A percentile compares a stretch with the other conserved stretches of the same genome.
These are phyloP conservation scores for Ehretia macrophylla DNA, from an alignment of 257 asterid genomes.

Conservation along the genomic window DNA sequence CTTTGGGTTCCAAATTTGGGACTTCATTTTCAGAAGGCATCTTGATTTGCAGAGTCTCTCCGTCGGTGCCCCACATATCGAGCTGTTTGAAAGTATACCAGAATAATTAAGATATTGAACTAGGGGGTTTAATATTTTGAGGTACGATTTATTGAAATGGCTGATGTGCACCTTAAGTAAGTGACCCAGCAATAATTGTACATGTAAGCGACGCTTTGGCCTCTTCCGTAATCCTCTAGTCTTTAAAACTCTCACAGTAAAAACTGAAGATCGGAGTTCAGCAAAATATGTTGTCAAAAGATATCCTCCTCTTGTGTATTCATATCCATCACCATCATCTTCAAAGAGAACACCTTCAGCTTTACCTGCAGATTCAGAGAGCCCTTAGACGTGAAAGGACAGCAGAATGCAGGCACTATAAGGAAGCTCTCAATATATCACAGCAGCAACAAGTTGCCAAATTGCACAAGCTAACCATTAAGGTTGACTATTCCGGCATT, in stretches of 20 bases:
- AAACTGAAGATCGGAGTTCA: slow-evolving; percentile 58
- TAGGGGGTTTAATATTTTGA: slow-evolving; percentile 3
- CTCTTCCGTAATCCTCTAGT: slow-evolving; percentile 82
- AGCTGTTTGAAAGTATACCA: slow-evolving; percentile 38
- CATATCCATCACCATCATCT: slow-evolving; percentile 95
- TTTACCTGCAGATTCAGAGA: slow-evolving; percentile 52
- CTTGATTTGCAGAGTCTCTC: slow-evolving; percentile 55
- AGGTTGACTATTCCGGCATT: too few relatives aligned
- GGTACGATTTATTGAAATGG: slow-evolving; percentile 5
- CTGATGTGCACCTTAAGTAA: slow-evolving; percentile 61
- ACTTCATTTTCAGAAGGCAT: slow-evolving; percentile 68
- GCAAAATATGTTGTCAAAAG: slow-evolving; percentile 84
- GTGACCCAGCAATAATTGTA: slow-evolving; percentile 64
- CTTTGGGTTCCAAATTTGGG: slow-evolving; percentile 41
- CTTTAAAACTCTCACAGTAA: slow-evolving; percentile 60
- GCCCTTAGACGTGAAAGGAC: slow-evolving; percentile 1
- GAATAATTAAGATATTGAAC: slow-evolving; percentile 11
- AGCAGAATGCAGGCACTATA: neutral
- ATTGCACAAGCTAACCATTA: too few relatives aligned
- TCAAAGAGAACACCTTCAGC: slow-evolving; percentile 86
- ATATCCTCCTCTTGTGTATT: slow-evolving; percentile 57
- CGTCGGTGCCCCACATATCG: slow-evolving; percentile 79
- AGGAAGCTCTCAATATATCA: neutral
- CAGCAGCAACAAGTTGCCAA: too few relatives aligned
- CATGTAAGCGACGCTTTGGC: slow-evolving; percentile 77